Evolutionary conservation across 2,329 filamentous ascomycete genomes (phyloP), one percentile per base, ranked within the genome.

Genomic region (Aureobasidium lini): DNA sequence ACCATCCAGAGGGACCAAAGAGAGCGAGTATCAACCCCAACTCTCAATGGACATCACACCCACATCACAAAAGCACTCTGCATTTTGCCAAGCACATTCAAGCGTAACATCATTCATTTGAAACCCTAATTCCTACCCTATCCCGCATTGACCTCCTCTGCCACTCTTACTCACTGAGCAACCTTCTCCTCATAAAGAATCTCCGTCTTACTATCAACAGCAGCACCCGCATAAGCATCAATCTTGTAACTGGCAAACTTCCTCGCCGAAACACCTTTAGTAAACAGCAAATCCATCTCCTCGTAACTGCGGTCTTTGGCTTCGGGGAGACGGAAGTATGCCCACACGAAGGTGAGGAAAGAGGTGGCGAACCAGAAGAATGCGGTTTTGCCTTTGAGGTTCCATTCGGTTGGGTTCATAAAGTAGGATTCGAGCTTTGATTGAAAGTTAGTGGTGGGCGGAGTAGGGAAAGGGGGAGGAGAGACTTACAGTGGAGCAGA

Each of bases 221-320:
- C 54, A 58, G 54, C 42, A 34, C 54, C 54, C 23, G 54, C 56
- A 49, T 58, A 58, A 6, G 44, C 56, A 50, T 58, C 44, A 36
- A 58, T 50, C 44, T 58, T 42, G 56, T 15, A 58, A n/a, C 23
- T 28, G 1, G 36, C 16, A 36, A 58, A 58, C n/a, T 50, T 15
- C 4, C 56, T 49, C 10, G 56, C 44, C 8, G 34, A 28, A 15
- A 58, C 44, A 3, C 44, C 44, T 4, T 58, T 58, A 3, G 44
- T 50, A 60, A 76, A 76, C 72, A 76, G 72, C 29, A 74, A 65
- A 65, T 77, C 74, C 39, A 77, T 62, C 65, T 77, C 74, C 56
- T 75, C 73, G 58, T 70, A 76, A 23, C 73, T 75, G 37, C 73
- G 62, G 0, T 70, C 73, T 53, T 70, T 72, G 40, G 73, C 75